These are phyloP conservation scores for Aciculoconidium aculeatum DNA, from an alignment of 805 yeast genomes.

Conservation along the genomic window DNA sequence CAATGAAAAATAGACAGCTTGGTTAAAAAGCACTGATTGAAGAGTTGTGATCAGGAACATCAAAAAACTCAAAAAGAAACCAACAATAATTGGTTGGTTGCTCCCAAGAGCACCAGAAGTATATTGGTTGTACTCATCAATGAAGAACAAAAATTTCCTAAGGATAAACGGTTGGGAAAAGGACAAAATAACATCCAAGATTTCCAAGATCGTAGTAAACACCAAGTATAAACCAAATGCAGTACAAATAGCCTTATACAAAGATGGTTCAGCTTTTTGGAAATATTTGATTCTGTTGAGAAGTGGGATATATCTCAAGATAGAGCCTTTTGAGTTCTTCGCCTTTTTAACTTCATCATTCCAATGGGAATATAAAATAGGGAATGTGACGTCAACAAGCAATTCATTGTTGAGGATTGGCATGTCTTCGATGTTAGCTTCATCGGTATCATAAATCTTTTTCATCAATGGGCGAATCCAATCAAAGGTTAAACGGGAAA, in stretches of 20 bases:
- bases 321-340: constrained; percentile 7
- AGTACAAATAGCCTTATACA: constrained; percentile 16
- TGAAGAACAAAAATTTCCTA: constrained; percentile 22
- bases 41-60: constrained; percentile 22
- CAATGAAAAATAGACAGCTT: constrained; percentile 11
- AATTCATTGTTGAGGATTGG: constrained; percentile 7
- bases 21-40: constrained; percentile 19
- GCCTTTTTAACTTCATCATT: constrained; percentile 10
- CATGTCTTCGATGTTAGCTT: constrained; percentile 16
- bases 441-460: constrained; percentile 17
- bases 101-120: constrained; percentile 4
- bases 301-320: constrained; percentile 5
- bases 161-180: constrained; percentile 26
- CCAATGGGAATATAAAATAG: constrained; percentile 20
- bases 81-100: constrained; percentile 19
- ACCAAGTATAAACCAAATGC: constrained; percentile 12
- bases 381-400: constrained; percentile 13
- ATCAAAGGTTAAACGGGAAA: constrained; percentile 17
- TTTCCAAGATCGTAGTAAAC: constrained; percentile 12
- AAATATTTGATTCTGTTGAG: constrained; percentile 4
- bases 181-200: constrained; percentile 18
- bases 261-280: constrained; percentile 14
- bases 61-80: constrained; percentile 17
- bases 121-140: constrained; percentile 11
- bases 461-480: constrained; percentile 24